Percentiles rank a stretch among this genome's conserved stretches.
phyloP scores from a whole-genome alignment of 2,329 filamentous ascomycete species.

The Trichoderma koningiopsis region DNA sequence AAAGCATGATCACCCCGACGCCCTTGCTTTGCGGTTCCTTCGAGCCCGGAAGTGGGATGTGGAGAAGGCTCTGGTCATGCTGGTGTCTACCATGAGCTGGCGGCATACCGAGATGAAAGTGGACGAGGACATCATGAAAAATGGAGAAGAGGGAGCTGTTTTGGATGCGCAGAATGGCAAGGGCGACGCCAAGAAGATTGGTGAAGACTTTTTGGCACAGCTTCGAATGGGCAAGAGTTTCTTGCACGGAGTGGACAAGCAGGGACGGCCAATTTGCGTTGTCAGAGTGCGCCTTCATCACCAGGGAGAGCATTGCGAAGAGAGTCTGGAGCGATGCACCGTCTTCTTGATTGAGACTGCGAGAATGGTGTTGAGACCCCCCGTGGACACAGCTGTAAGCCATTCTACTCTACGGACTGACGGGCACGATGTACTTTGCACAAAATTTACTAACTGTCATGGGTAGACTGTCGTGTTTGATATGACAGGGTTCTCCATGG shows the following conservation, averaged over 20 bases:
- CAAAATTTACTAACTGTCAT: background rate
- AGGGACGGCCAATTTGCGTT: slow-evolving; percentile 82
- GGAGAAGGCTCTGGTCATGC: slow-evolving; percentile 89
- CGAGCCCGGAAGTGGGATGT: slow-evolving; percentile 95
- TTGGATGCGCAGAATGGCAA: slow-evolving; percentile 61
- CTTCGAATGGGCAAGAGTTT: slow-evolving; percentile 91
- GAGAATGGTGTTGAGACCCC: slow-evolving; percentile 76
- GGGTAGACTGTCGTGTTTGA: slow-evolving; percentile 86
- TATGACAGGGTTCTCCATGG: slow-evolving; percentile 89
- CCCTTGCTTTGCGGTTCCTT: slow-evolving; percentile 77
- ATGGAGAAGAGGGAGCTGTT: slow-evolving; percentile 69
- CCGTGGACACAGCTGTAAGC: slow-evolving; percentile 89
- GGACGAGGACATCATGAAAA: slow-evolving; percentile 81
- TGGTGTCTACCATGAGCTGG: slow-evolving; percentile 94
- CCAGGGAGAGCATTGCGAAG: slow-evolving; percentile 78
- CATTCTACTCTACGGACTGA: background rate
- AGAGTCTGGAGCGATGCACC: slow-evolving; percentile 83
- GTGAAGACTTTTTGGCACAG: slow-evolving; percentile 76
- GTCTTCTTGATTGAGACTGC: slow-evolving; percentile 94
- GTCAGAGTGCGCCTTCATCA: slow-evolving; percentile 82
- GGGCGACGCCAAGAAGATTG: slow-evolving; percentile 62
- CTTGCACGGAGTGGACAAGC: slow-evolving; percentile 82
- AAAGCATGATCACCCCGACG: slow-evolving; percentile 93
- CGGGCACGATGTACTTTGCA: background rate
- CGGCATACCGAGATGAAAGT: slow-evolving; percentile 80